Evolutionary conservation across 768 basidiomycete genomes (phyloP), one percentile per base, ranked within the genome.

Genomic region (Suillus lakei): DNA sequence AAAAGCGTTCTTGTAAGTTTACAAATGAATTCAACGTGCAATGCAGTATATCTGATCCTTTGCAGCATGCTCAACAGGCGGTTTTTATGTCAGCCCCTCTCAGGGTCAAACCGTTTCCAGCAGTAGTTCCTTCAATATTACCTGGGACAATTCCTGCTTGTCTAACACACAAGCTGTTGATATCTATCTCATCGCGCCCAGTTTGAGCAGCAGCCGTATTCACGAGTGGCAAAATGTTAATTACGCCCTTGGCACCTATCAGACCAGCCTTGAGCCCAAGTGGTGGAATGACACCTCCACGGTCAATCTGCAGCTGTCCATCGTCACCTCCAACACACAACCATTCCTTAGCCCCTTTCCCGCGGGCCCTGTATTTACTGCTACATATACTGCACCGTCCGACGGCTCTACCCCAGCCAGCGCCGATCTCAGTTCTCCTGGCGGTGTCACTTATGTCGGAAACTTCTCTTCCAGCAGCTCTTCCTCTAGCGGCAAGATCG

Each of bases 301-400:
- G 1, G 74, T 83, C 41, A 70, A 72, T 2, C 83, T 93, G 21
- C 89, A 92, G 70, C 72, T 93, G 64, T 75, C 79, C 55, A 88
- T 93, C 70, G 81, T 92, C 50, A 69, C 83, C 1, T 69, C 81
- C 8, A 85, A 84, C 28, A 66, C 79, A 6, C 83, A 85, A 2
- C 76, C 83, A 4, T 89, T 88, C 80, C 72, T 85, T 30, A 78
- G 82, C 59, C 76, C 80, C 48, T 74, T 87, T 44, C 86, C 89
- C 30, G 87, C 88, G 9, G 91, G 89, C 0, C 92, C 92, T 51
- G 74, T 92, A 63, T 88, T 92, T 71, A 86, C 81, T 12, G 89
- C 88, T 0, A 90, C 87, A 1, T 90, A 88, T 75, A 74, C 81
- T 5, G 67, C 81, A 1, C 78, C 85, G 0, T 67, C 80, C 7